Base-by-base conservation (phyloP, 768 basidiomycete genomes). In the Austroboletus festivus region DNA sequence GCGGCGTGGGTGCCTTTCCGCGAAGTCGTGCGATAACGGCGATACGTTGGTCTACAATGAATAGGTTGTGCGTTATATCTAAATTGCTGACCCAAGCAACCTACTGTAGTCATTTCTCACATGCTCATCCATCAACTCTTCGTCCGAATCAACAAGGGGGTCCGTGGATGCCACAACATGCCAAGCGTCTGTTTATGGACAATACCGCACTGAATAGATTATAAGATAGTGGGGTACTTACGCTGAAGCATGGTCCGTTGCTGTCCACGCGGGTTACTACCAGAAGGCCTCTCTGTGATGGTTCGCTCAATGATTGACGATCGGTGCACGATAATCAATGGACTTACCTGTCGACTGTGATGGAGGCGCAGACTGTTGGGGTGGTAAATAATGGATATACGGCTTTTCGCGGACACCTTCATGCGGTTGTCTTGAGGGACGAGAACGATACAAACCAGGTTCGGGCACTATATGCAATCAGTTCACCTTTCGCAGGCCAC, bases 131-230 rank as follows among this genome's bases (percentile, higher is more conserved):
- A 74, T 71, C 47, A 73, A 65, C 58, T 90, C 88, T 33, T 85
- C 84, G 55, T 89, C 87, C 12, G 87, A 88, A 68, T 87, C 85
- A 12, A 68, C 71, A 15, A 89, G 69, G 15, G 86, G 83, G 59
- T 89, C 86, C 30, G 74, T 73, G 22, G 76, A 78, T 33, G 74
- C 74, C 23, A 82, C 75, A 26, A 79, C 68, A 57, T 84, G 80
- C 86, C 85, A 89, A 7, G 87, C 86, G 49, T 89, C 88, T 90
- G 68, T 26, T 37, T 39, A 41, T 23, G 19, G 26, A 46, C 42
- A n/a, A n/a, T 19, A 30, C 22, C 18, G n/a, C 20, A 1, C 13
- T 50, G 24, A 28, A 39, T 28, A 41, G 24, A 22, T 50, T 40
- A 22, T 15, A 30, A 20, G 21, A 38, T 15, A 12, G 21, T 15